These are phyloP conservation scores for Phlebopus sp. DNA, from an alignment of 1,284 basidiomycete genomes.

Conservation along the genomic window DNA sequence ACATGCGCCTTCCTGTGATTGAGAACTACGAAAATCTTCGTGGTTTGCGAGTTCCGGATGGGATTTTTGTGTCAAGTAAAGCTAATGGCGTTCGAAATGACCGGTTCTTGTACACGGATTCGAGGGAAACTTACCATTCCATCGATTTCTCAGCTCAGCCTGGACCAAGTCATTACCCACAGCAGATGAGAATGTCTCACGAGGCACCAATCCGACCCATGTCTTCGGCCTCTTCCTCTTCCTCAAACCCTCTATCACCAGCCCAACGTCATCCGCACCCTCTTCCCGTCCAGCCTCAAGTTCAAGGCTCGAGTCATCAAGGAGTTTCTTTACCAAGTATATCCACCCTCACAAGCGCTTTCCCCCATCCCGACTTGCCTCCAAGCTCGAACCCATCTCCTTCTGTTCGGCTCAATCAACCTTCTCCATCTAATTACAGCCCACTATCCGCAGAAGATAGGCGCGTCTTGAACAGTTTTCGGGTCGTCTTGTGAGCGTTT, in stretches of 20 bases:
- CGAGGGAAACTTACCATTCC: conserved; percentile 15
- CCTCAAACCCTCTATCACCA: conserved; percentile 29
- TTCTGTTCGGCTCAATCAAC: conserved; percentile 21
- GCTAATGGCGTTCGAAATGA: conserved; percentile 44
- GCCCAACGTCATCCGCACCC: conserved; percentile 24
- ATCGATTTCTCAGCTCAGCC: conserved; percentile 8
- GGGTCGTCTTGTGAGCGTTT: conserved; percentile 43
- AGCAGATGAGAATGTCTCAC: conserved; percentile 17
- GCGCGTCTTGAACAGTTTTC: conserved; percentile 53
- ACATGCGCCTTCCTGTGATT: conserved; percentile 60
- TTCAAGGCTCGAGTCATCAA: conserved; percentile 9
- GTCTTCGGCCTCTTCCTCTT: conserved; percentile 38
- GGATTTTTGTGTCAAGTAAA: conserved; percentile 65
- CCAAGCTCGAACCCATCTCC: conserved; percentile 21
- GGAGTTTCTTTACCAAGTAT: conserved; percentile 24
- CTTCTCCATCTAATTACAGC: conserved; percentile 37
- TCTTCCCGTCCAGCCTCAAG: conserved; percentile 18
- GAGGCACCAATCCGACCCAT: conserved; percentile 36
- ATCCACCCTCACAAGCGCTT: conserved; percentile 19
- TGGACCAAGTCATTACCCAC: conserved; percentile 11
- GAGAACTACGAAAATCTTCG: conserved; percentile 70
- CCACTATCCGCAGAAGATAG: conserved; percentile 59
- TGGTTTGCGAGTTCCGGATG: conserved; percentile 57
- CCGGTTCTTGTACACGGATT: conserved; percentile 34
- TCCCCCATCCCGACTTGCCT: conserved; percentile 23